Evolutionary conservation across 2,329 filamentous ascomycete species (phyloP).

Genomic region (Lachnellula subtilissima): DNA sequence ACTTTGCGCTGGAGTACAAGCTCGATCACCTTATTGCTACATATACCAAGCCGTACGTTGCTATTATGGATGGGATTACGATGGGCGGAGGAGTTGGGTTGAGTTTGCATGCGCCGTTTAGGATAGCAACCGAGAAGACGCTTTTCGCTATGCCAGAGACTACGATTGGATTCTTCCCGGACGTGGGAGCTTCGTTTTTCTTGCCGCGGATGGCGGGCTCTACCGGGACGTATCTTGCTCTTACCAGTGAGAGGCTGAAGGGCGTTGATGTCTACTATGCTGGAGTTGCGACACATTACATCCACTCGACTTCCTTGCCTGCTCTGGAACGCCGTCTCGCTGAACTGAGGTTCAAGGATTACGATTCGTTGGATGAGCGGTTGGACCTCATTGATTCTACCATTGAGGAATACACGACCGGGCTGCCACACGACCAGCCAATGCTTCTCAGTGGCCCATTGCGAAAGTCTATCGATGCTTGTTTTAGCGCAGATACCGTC

Average conservation of each 20-base stretch:
- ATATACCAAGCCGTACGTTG: conserved; percentile 86
- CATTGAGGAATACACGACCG: conserved; percentile 86
- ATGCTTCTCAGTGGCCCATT: conserved; percentile 64
- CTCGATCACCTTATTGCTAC: conserved; percentile 94
- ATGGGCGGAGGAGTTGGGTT: conserved; percentile 97
- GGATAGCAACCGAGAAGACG: conserved; percentile 93
- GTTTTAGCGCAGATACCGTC: conserved; percentile 65
- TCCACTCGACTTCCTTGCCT: conserved; percentile 83
- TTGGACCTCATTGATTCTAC: conserved; percentile 74
- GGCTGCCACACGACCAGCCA: conserved; percentile 70
- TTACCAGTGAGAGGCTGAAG: conserved; percentile 79
- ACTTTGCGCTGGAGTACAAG: conserved; percentile 93
- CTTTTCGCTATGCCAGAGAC: conserved; percentile 99
- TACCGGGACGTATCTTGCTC: conserved; percentile 84
- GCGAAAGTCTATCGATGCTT: conserved; percentile 78
- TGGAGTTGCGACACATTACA: conserved; percentile 90
- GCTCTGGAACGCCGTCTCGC: conserved; percentile 79
- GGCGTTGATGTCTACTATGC: conserved; percentile 86
- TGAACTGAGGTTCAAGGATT: conserved; percentile 84
- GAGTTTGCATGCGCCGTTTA: conserved; percentile 89
- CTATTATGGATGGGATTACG: conserved; percentile 95
- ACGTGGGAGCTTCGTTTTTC: conserved; percentile 96
- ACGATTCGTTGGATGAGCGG: conserved; percentile 57
- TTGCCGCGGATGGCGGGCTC: conserved; percentile 82
- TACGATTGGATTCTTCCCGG: conserved; percentile 96